Conservation (phyloP, 2,329 filamentous ascomycete species). For the Fusarium goolgardi region DNA sequence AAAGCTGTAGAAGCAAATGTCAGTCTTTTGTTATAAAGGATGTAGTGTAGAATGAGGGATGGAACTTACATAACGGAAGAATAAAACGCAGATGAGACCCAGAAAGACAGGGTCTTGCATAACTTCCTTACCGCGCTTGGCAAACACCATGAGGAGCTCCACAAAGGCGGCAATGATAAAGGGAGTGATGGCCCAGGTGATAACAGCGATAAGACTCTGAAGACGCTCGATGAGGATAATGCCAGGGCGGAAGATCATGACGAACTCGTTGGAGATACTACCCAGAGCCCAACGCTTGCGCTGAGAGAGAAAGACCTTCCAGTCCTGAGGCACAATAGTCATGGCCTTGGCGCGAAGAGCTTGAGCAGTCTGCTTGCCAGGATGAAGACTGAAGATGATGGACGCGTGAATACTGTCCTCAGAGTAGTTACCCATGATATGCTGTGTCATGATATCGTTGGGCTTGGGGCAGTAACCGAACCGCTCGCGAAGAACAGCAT, state of each 20-base stretch:
- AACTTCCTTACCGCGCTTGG: slow-evolving; percentile 48
- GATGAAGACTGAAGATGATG: slow-evolving; percentile 60
- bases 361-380: slow-evolving; percentile 58
- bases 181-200: slow-evolving; percentile 60
- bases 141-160: slow-evolving; percentile 53
- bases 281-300: slow-evolving; percentile 62
- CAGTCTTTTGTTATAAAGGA: slow-evolving; percentile 14
- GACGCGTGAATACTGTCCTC: slow-evolving; percentile 63
- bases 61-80: slow-evolving; percentile 55
- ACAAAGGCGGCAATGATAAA: slow-evolving; percentile 58
- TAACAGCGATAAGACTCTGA: slow-evolving; percentile 58
- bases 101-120: slow-evolving; percentile 54
- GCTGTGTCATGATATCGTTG: slow-evolving; percentile 61
- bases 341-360: slow-evolving; percentile 60
- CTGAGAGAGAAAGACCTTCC: slow-evolving; percentile 62
- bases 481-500: slow-evolving; percentile 57
- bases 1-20: slow-evolving; percentile 48
- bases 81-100: slow-evolving; percentile 53
- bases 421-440: slow-evolving; percentile 62
- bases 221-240: slow-evolving; percentile 58
- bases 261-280: slow-evolving; percentile 61
- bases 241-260: slow-evolving; percentile 59
- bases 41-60: not conserved
- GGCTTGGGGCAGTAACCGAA: slow-evolving; percentile 62
- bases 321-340: slow-evolving; percentile 59